Conservation (phyloP, 2,329 filamentous ascomycete species). For the Penicillium digitatum region DNA sequence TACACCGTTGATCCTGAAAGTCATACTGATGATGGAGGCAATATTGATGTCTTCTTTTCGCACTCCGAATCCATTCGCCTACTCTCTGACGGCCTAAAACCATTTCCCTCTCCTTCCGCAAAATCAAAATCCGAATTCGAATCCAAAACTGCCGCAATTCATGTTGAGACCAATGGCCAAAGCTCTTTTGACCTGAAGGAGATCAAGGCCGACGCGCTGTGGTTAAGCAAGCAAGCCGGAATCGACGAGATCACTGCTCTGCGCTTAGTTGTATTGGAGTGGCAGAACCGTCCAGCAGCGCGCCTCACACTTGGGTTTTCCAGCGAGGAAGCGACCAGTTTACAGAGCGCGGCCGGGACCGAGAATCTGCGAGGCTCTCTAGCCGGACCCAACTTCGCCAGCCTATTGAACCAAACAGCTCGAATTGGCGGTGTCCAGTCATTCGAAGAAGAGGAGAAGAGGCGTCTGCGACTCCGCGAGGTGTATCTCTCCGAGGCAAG, state of each 20-base stretch:
- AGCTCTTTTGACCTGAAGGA: slow-evolving; percentile 68
- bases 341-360: slow-evolving; percentile 68
- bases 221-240: slow-evolving; percentile 73
- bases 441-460: slow-evolving; percentile 61
- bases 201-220: slow-evolving; percentile 79
- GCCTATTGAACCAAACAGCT: slow-evolving; percentile 31
- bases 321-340: slow-evolving; percentile 70
- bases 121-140: slow-evolving; percentile 70
- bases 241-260: slow-evolving; percentile 81
- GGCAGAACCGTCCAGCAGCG: slow-evolving; percentile 71
- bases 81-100: slow-evolving; percentile 64
- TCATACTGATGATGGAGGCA: slow-evolving; percentile 51
- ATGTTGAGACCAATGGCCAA: slow-evolving; percentile 66
- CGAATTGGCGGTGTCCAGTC: slow-evolving; percentile 32
- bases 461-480: slow-evolving; percentile 64
- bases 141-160: slow-evolving; percentile 80
- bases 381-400: slow-evolving; percentile 40
- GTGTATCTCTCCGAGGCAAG: slow-evolving; percentile 69
- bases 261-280: slow-evolving; percentile 75
- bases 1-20: slow-evolving; percentile 43
- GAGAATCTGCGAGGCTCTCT: slow-evolving; percentile 58
- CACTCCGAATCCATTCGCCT: slow-evolving; percentile 65
- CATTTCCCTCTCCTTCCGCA: slow-evolving; percentile 61
- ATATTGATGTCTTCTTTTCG: slow-evolving; percentile 65
- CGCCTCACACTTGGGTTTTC: slow-evolving; percentile 70